Base-by-base conservation (phyloP, 345 rosid genomes). In the Pugionium dolabratum region DNA sequence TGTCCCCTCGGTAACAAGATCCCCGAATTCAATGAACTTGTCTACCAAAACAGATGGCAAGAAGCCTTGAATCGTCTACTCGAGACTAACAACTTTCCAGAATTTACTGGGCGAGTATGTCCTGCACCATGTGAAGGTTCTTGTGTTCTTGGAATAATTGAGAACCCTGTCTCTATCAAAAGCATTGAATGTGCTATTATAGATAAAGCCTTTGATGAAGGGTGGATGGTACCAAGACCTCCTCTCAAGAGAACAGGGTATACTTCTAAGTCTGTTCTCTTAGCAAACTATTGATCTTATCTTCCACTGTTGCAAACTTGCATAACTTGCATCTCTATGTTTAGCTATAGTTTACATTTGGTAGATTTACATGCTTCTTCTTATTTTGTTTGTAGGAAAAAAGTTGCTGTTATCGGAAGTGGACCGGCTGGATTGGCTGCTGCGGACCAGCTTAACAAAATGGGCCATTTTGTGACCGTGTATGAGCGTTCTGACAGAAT, bases 111-210 rank as follows among this genome's bases (percentile, higher is more conserved):
- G 41, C 79, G 99, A n/a, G 99, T 95, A 27, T 95, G 99, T 70
- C 98, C 99, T 76, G 99, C 99, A 58, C 99, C 99, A 4, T 95
- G 99, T 72, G 99, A 95, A 82, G 99, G 99, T 56, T 87, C 99
- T 56, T 95, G 99, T 53, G 99, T 95, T 53, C 98, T 95, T 49
- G 99, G 99, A n/a, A 95, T 95, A 33, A 95, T 95, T 73, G 99
- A 95, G 75, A 91, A 95, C 76, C 99, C 99, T 26, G 99, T 95
- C 3, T 95, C 99, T 26, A 95, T 95, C 59, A 95, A 95, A 69
- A 87, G 64, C 67, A 94, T 94, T 43, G 99, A 94, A 74, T 88
- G 97, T 70, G 65, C 95, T 1, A 94, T 94, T 57, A 90, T 94
- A 34, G 99, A 94, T 76, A 91, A 83, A 77, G 99, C 96, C 28